Percentiles rank a stretch among this genome's conserved stretches.
These are phyloP conservation scores for Malassezia restricta DNA, from an alignment of 1,284 basidiomycete genomes.

Conservation along the genomic window DNA sequence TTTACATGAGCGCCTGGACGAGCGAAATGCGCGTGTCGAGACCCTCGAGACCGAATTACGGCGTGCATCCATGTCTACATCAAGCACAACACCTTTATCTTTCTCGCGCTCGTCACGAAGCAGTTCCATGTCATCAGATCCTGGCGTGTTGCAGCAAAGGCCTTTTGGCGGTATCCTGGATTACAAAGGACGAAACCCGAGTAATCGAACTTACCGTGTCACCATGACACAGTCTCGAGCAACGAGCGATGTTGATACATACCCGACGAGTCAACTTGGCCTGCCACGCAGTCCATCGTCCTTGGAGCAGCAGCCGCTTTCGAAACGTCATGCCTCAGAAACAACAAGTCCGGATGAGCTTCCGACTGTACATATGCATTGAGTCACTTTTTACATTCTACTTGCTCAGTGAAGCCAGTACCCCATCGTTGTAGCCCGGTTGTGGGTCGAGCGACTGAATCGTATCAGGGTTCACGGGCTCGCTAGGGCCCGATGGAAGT, in stretches of 20 bases:
- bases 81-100: not conserved
- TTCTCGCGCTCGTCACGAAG: not conserved
- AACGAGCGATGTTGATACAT: not conserved
- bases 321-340: not conserved
- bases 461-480: not conserved
- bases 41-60: not conserved
- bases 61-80: not conserved
- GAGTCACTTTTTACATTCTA: not conserved
- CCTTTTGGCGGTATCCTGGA: slow-evolving; percentile 8
- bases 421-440: slow-evolving; percentile 30
- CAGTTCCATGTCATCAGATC: not conserved
- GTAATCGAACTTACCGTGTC: not conserved
- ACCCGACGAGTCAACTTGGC: not conserved
- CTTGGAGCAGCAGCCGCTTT: not conserved
- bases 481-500: slow-evolving; percentile 16
- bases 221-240: not conserved
- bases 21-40: not conserved
- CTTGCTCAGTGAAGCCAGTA: slow-evolving; percentile 23
- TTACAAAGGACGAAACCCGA: slow-evolving; percentile 1
- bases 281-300: not conserved
- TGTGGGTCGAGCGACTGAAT: not conserved
- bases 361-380: not conserved
- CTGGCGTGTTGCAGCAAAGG: not conserved
- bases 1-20: slow-evolving; percentile 11
- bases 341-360: not conserved